A percentile compares a stretch with the other conserved stretches of the same genome.
phyloP scores from a whole-genome alignment of 257 asterid genomes.

The Solanum verrucosum region DNA sequence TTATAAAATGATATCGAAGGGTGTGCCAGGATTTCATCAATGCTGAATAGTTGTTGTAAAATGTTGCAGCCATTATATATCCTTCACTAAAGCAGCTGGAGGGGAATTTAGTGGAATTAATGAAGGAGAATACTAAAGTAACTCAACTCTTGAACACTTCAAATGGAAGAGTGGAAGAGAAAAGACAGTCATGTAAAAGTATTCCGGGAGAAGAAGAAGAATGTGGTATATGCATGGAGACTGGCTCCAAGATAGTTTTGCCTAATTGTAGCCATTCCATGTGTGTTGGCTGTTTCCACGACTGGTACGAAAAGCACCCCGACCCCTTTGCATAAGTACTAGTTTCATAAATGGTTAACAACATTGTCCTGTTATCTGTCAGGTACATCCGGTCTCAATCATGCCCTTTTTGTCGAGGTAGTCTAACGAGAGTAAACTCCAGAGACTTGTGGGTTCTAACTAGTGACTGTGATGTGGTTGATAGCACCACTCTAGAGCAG shows the following conservation, averaged over 20 bases:
- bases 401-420: slow-evolving; percentile 65
- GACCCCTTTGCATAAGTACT: not conserved
- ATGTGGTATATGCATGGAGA: slow-evolving; percentile 71
- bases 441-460: slow-evolving; percentile 53
- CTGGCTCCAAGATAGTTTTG: slow-evolving; percentile 34
- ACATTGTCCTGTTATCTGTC: not conserved
- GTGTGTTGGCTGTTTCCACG: slow-evolving; percentile 46
- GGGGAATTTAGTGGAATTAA: slow-evolving; percentile 26
- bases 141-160: slow-evolving; percentile 1
- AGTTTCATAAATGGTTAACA: not conserved
- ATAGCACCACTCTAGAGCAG: slow-evolving; percentile 31
- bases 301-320: slow-evolving; percentile 23
- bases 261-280: slow-evolving; percentile 59
- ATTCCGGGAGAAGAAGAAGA: slow-evolving; percentile 45
- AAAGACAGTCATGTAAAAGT: slow-evolving; percentile 3
- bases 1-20: not conserved
- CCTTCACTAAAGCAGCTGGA: slow-evolving; percentile 60
- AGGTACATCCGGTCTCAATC: slow-evolving; percentile 38
- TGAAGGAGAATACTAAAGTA: slow-evolving; percentile 20
- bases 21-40: not conserved
- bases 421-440: slow-evolving; percentile 33
- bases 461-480: slow-evolving; percentile 32
- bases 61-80: slow-evolving; percentile 49
- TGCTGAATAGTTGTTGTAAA: not conserved
- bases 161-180: slow-evolving; percentile 5